phyloP scores from a whole-genome alignment of 176 grass and related monocot genomes.

The Elymus sibiricus region DNA sequence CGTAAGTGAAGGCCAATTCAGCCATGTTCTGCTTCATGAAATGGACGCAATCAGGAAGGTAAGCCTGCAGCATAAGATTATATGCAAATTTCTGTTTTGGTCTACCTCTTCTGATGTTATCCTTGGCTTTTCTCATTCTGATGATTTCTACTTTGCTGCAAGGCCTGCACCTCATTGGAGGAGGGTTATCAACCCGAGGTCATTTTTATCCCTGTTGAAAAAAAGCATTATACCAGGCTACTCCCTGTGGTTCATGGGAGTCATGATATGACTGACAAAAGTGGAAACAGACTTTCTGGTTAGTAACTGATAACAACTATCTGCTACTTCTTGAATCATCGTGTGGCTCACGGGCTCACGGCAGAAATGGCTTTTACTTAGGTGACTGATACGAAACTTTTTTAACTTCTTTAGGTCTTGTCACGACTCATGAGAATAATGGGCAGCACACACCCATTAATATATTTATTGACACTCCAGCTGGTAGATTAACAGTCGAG shows the following conservation, averaged over 20 bases:
- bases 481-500: too few relatives aligned
- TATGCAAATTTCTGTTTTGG: neutral
- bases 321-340: too few relatives aligned
- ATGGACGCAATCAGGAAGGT: constrained; percentile 78
- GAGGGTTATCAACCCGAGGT: constrained; percentile 56
- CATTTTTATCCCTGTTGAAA: constrained; percentile 89
- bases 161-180: constrained; percentile 78
- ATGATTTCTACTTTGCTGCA: neutral
- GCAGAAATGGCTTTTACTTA: too few relatives aligned
- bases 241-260: constrained; percentile 59
- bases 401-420: too few relatives aligned
- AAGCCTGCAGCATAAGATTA: neutral
- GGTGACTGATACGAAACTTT: too few relatives aligned
- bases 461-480: too few relatives aligned
- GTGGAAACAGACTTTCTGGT: constrained; percentile 86
- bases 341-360: too few relatives aligned
- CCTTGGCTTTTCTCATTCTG: neutral
- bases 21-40: constrained; percentile 45
- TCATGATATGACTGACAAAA: constrained; percentile 54
- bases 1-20: constrained; percentile 31
- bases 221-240: constrained; percentile 73
- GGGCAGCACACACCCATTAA: too few relatives aligned
- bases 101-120: neutral
- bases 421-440: too few relatives aligned
- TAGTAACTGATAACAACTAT: neutral